Conservation (phyloP, 2,329 filamentous ascomycete species). For the Alternaria metachromatica region DNA sequence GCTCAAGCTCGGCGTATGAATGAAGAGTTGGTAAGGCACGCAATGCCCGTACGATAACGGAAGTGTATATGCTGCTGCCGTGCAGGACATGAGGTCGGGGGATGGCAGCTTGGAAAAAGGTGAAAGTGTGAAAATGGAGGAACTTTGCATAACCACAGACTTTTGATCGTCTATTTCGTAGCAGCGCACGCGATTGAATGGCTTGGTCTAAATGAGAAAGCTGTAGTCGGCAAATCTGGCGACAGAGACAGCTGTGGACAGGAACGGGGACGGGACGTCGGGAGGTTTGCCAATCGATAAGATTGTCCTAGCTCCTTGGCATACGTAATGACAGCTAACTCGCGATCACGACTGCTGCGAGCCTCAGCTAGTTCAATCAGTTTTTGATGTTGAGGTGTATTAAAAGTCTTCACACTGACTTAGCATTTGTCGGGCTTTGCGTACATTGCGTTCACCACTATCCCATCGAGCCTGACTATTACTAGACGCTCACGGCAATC, state of each 20-base stretch:
- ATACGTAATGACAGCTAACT: too few relatives aligned
- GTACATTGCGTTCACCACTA: neutral
- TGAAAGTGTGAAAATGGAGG: neutral
- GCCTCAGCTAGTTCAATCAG: neutral
- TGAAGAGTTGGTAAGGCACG: neutral
- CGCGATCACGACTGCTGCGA: neutral
- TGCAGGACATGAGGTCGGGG: neutral
- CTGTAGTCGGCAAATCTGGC: neutral
- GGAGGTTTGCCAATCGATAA: neutral
- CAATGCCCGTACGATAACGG: neutral
- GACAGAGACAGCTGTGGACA: neutral
- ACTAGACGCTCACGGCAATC: neutral
- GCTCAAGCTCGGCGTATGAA: neutral
- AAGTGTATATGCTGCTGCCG: neutral
- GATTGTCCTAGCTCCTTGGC: neutral
- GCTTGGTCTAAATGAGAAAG: neutral
- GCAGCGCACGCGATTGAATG: neutral
- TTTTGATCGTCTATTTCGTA: neutral
- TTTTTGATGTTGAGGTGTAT: neutral
- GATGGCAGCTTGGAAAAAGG: neutral
- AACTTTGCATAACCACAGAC: neutral
- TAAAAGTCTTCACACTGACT: neutral
- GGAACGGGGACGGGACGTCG: neutral
- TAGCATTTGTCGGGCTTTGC: neutral
- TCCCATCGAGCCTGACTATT: neutral